These are phyloP conservation scores for Amylocarpus encephaloides DNA, from an alignment of 2,329 filamentous ascomycete genomes.

Conservation along the genomic window DNA sequence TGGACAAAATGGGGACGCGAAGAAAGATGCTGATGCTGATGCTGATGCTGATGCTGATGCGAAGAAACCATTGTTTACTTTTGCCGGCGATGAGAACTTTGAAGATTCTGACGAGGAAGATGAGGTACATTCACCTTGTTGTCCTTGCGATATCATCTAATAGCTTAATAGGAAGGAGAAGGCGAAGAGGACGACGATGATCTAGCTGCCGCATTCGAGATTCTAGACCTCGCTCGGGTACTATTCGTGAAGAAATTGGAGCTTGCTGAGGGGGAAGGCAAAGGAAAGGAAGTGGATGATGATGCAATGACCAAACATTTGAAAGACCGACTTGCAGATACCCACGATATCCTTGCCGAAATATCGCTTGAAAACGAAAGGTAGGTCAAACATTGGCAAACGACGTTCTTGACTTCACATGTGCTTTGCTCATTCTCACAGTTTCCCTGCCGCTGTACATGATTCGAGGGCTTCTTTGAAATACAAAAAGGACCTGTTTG, in stretches of 20 bases:
- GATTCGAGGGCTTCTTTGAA: constrained; percentile 74
- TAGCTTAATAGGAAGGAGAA: constrained; percentile 34
- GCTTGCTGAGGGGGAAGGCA: constrained; percentile 38
- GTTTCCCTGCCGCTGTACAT: constrained; percentile 77
- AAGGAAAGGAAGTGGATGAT: constrained; percentile 40
- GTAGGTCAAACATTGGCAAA: constrained; percentile 32
- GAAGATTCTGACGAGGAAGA: constrained; percentile 74
- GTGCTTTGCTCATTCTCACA: constrained; percentile 29
- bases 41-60: constrained; percentile 34
- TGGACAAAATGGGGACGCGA: constrained; percentile 26
- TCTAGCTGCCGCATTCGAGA: constrained; percentile 72
- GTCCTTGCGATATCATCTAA: constrained; percentile 42
- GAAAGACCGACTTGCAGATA: constrained; percentile 85
- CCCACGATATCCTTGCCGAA: constrained; percentile 87
- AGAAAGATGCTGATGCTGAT: constrained; percentile 34
- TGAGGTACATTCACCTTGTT: constrained; percentile 37
- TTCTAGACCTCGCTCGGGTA: constrained; percentile 73
- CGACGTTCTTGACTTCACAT: too few species aligned
- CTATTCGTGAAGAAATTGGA: constrained; percentile 55
- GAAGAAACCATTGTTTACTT: constrained; percentile 82
- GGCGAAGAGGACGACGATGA: constrained; percentile 60
- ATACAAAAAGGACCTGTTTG: constrained; percentile 72
- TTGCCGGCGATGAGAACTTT: constrained; percentile 91
- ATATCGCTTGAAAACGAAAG: constrained; percentile 96
- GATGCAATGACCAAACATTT: constrained; percentile 48